Base-by-base conservation (phyloP, 208 protist species). In the Phytomonas sp. region DNA sequence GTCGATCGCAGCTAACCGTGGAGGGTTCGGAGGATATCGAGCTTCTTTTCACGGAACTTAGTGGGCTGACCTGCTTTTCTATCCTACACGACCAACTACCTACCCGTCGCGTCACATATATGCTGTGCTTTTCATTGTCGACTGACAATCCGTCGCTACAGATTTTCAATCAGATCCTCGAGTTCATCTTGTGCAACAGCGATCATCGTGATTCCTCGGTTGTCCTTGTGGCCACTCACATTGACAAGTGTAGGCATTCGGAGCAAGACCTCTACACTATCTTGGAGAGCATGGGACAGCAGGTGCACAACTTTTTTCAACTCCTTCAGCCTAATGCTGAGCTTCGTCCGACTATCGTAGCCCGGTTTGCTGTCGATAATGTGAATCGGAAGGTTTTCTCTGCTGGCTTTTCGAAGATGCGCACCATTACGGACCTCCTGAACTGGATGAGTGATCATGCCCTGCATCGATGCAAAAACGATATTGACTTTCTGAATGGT, bases 301-400 rank as follows among this genome's bases (percentile, higher is more conserved):
- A 93, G 72, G 77, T 93, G 13, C 75, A 78, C 33, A 88, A 81
- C 40, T 86, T 89, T 37, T 84, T 91, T 33, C 77, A 82, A 46
- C 71, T 92, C 69, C 66, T 95, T 67, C 87, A 95, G 70, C 77
- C 69, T 26, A 68, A 81, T 32, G 43, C 75, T 5, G 80, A 87
- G 53, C 80, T 85, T 51, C 84, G 85, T 4, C 89, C 89, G 1
- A 77, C 70, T 30, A 86, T 95, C 43, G 74, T 88, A 29, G 87
- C 80, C 28, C 74, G 79, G 20, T 88, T 92, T 56, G 87, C 84
- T 9, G 82, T 93, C 0, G 82, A 91, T 79, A 93, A 91, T 66
- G 70, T 76, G 34, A 75, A 75, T 34, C 83, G 84, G 8, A 60
- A 71, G 29, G 79, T 93, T 34, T 74, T 82, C 72, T 59, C 78